Evolutionary conservation across 1,284 basidiomycete species (phyloP).

Genomic region (Heliocybe sulcata): DNA sequence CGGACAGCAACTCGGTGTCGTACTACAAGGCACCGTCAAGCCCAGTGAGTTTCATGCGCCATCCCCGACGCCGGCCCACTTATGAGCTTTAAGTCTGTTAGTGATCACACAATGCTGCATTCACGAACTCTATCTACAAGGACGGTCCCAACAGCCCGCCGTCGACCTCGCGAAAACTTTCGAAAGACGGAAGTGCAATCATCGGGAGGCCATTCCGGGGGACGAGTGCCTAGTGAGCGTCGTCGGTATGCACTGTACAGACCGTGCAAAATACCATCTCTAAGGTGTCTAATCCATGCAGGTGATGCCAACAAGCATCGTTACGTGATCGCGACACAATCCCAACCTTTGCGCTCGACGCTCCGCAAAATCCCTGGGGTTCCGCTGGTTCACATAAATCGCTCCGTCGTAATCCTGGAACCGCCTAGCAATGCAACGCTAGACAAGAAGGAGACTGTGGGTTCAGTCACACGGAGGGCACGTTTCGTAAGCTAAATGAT

Average conservation of each 20-base stretch:
- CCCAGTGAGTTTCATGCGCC: constrained; percentile 61
- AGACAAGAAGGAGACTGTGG: constrained; percentile 55
- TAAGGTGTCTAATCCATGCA: too few species aligned
- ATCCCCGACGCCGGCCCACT: not conserved
- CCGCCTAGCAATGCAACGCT: constrained; percentile 77
- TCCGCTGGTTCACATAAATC: constrained; percentile 84
- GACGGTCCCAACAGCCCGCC: constrained; percentile 59
- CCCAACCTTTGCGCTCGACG: constrained; percentile 53
- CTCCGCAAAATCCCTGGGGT: constrained; percentile 73
- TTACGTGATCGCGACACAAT: constrained; percentile 82
- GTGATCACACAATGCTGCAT: constrained; percentile 98
- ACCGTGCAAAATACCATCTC: too few species aligned
- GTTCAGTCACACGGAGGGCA: too few species aligned
- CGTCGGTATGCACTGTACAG: constrained; percentile 80
- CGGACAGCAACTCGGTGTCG: constrained; percentile 60
- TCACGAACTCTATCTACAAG: constrained; percentile 81
- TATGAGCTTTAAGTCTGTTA: constrained; percentile 39
- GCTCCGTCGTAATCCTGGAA: constrained; percentile 86
- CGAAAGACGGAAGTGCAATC: constrained; percentile 93
- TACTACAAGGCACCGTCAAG: constrained; percentile 82
- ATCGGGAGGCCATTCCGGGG: constrained; percentile 74
- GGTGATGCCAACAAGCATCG: constrained; percentile 87
- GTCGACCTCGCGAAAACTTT: constrained; percentile 89
- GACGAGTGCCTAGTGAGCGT: constrained; percentile 82
- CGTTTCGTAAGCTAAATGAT: too few species aligned